Base-by-base conservation (phyloP, 139 green algal genomes). In the Chlorella ohadii region DNA sequence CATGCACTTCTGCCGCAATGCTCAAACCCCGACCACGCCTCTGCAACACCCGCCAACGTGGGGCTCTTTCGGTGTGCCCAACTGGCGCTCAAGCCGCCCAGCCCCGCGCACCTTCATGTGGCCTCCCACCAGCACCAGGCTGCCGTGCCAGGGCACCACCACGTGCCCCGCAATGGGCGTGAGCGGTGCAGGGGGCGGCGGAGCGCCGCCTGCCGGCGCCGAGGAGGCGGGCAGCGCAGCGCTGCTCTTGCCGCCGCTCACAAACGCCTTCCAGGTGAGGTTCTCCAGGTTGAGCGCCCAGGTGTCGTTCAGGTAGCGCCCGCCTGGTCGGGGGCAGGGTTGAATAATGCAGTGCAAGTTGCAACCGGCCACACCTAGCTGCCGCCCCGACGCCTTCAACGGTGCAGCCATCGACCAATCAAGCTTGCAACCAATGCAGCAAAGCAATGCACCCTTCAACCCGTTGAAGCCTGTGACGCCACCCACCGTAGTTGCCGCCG, bases 231-330 rank as follows among this genome's bases (percentile, higher is more conserved):
- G 79, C 65, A 84, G 79, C 44, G 74, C 15, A 31, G 72, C 19
- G 71, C 27, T 81, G 28, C 71, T 27, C 38, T 23, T 36, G 39
- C 77, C 39, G 39, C 56, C 27, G 17, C 16, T 19, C 22, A 64
- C 64, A 63, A 28, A 92, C 25, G 25, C 82, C 68, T 47, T 85
- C 96, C 96, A 99, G 11, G 87, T 75, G 20, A 97, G 83, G 20
- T 56, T 92, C 57, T 91, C 78, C 55, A 98, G 84, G 78, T 98
- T 91, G 72, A 99, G 90, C 22, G 87, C 44, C 96, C 94, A 98
- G 44, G 95, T 80, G 85, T 99, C 96, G 20, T 77, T 88, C 41
- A 98, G 81, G 84, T 98, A 98, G 5, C 96, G 89, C 3, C 96
- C 96, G 34, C 91, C 94, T 95, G 68, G 28, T 23, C 38, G 23